Conservation (phyloP, 1,284 basidiomycete genomes). For the Pyrrhoderma lamaoense region DNA sequence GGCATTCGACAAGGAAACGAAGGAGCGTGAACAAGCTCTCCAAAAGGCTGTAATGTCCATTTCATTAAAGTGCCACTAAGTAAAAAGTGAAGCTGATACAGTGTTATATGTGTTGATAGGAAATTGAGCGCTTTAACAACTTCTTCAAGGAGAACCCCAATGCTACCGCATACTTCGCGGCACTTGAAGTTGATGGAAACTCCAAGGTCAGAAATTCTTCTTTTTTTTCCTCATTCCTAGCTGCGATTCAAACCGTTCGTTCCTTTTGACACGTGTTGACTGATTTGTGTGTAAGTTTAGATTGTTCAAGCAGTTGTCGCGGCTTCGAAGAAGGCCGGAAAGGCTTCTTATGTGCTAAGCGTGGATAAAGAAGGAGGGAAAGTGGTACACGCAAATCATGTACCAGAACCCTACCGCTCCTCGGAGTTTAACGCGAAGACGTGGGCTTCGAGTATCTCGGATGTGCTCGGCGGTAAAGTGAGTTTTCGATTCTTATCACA, state of each 20-base stretch:
- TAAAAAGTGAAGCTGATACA: not conserved
- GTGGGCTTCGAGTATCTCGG: constrained; percentile 77
- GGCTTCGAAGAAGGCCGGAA: constrained; percentile 73
- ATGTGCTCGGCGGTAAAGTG: constrained; percentile 85
- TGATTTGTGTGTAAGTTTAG: too few species aligned
- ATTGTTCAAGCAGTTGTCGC: constrained; percentile 70
- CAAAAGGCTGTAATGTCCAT: constrained; percentile 64
- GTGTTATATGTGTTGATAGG: constrained; percentile 39
- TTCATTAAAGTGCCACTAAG: not conserved
- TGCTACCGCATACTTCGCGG: constrained; percentile 60
- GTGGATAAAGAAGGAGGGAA: constrained; percentile 63
- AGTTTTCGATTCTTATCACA: constrained; percentile 19
- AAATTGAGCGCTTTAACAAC: constrained; percentile 58
- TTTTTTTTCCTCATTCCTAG: not conserved
- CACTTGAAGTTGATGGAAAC: constrained; percentile 72
- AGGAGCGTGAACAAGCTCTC: constrained; percentile 73
- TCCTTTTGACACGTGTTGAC: too few species aligned
- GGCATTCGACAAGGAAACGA: constrained; percentile 78
- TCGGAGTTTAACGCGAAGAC: constrained; percentile 59
- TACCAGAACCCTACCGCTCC: constrained; percentile 58
- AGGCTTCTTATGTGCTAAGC: constrained; percentile 87
- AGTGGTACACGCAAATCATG: constrained; percentile 84
- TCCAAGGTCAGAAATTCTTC: constrained; percentile 49
- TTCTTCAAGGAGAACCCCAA: constrained; percentile 76
- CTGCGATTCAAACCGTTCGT: too few species aligned